Base-by-base conservation (phyloP, 1,284 basidiomycete genomes). In the Ustilago loliicola region DNA sequence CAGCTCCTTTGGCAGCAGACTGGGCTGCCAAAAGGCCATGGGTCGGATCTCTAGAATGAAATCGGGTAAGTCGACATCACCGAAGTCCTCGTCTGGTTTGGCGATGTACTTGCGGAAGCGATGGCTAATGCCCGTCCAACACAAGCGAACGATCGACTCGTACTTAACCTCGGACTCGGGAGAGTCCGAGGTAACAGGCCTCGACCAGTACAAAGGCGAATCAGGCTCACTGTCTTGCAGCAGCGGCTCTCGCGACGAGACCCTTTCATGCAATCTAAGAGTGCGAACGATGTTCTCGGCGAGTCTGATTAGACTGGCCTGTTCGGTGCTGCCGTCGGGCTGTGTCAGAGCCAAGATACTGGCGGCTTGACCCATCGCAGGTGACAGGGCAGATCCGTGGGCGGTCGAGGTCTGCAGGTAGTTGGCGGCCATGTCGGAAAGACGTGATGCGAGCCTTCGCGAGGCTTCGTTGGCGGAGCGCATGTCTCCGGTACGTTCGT, bases 111-210 rank as follows among this genome's bases (percentile, higher is more conserved):
- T 67, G 53, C 77, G 77, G 48, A 66, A 69, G 7, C 77, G 68
- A 40, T 75, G 77, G 45, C 77, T 79, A 40, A 72, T 60, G 9
- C 68, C 65, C 3, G 72, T 79, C 77, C 77, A 79, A 40, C 72
- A 74, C 2, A 79, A 58, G 6, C 77, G 61, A 2, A 79, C 77
- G 32, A 79, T 62, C 5, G 77, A 79, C 17, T 79, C 77, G 57
- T 75, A 79, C 77, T 75, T 79, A 68, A 79, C 61, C 42, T 79
- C 77, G 15, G 72, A 59, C 62, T 79, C 72, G 25, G 72, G 61
- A 17, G 72, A 72, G 17, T 63, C 59, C 30, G 72, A 72, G 7
- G 68, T 58, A 23, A 75, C 29, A 4, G 77, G 77, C 27, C 72
- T n/a, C 7, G 68, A 67, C 72, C 72, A 79, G 50, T 79, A 79